Percentiles rank a stretch among this genome's conserved stretches.
phyloP scores from a whole-genome alignment of 768 basidiomycete genomes.

The Polyporus arcularius region DNA sequence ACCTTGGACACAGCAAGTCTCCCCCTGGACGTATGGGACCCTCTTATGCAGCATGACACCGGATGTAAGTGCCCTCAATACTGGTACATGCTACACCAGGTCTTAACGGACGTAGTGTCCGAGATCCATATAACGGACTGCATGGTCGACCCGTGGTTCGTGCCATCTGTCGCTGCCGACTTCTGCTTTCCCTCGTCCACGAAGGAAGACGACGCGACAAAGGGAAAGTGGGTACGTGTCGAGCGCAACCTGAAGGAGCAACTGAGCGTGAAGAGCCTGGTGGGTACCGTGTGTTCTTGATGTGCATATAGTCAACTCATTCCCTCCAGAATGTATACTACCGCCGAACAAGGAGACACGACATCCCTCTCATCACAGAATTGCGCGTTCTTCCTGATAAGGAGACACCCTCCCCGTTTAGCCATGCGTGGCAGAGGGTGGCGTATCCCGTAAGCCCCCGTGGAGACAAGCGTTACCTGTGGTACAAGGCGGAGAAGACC shows the following conservation, averaged over 20 bases:
- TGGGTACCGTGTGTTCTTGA: conserved; percentile 34
- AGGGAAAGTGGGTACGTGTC: conserved; percentile 89
- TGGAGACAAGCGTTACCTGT: conserved; percentile 63
- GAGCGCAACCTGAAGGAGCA: conserved; percentile 76
- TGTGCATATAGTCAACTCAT: not conserved
- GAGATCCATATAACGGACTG: conserved; percentile 77
- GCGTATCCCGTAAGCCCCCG: conserved; percentile 38
- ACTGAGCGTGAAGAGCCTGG: conserved; percentile 60
- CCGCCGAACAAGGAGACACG: conserved; percentile 79
- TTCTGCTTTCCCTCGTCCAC: conserved; percentile 73
- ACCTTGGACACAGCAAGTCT: conserved; percentile 64
- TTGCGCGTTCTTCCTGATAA: conserved; percentile 62
- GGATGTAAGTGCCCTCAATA: conserved; percentile 47
- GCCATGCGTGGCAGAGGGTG: conserved; percentile 65
- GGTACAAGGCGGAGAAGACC: conserved; percentile 77
- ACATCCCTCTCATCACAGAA: conserved; percentile 78
- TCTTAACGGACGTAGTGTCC: conserved; percentile 53
- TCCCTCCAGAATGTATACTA: conserved; percentile 69
- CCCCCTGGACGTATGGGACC: conserved; percentile 80
- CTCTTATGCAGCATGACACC: conserved; percentile 72
- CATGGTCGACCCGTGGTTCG: conserved; percentile 58
- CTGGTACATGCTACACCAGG: not conserved
- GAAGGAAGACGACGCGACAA: conserved; percentile 70
- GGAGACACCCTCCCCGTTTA: conserved; percentile 47
- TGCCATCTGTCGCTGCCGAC: conserved; percentile 36